Evolutionary conservation across 2,329 filamentous ascomycete genomes (phyloP).

Genomic region (Bisporella sp.): DNA sequence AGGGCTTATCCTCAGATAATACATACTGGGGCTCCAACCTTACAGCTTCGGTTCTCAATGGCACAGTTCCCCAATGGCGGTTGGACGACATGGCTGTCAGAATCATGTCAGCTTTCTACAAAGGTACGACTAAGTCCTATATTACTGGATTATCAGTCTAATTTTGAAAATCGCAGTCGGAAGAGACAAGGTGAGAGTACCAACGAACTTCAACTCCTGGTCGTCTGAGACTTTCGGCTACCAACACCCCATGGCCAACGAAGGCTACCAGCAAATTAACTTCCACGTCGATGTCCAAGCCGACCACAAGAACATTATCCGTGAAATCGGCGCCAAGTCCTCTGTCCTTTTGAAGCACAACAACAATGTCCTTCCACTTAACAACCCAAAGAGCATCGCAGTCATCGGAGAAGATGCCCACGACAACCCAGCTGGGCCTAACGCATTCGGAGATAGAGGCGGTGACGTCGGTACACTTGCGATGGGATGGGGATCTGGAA

Average conservation of each 20-base stretch:
- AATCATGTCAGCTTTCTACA: constrained; percentile 56
- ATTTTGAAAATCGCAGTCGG: constrained; percentile 27
- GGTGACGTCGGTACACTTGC: constrained; percentile 54
- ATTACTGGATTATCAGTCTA: too few species aligned
- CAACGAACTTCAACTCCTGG: neutral
- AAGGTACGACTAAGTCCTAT: constrained; percentile 12
- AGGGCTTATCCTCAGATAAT: neutral
- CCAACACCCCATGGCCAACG: neutral
- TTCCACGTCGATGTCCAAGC: neutral
- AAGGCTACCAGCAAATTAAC: neutral
- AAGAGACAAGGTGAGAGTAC: constrained; percentile 29
- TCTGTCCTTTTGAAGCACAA: constrained; percentile 54
- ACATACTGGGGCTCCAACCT: constrained; percentile 29
- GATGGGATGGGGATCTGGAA: constrained; percentile 73
- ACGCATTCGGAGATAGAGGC: constrained; percentile 51
- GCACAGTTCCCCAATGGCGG: constrained; percentile 46
- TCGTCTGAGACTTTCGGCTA: neutral
- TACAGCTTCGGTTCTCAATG: constrained; percentile 50
- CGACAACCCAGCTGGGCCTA: constrained; percentile 49
- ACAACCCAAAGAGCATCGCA: constrained; percentile 28
- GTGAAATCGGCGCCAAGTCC: neutral
- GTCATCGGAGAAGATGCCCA: constrained; percentile 42
- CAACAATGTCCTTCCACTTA: constrained; percentile 44
- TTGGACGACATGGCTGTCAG: constrained; percentile 58
- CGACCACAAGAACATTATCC: neutral